These are phyloP conservation scores for Phytophthora europaea DNA, from an alignment of 352 stramenopile species.

Conservation along the genomic window DNA sequence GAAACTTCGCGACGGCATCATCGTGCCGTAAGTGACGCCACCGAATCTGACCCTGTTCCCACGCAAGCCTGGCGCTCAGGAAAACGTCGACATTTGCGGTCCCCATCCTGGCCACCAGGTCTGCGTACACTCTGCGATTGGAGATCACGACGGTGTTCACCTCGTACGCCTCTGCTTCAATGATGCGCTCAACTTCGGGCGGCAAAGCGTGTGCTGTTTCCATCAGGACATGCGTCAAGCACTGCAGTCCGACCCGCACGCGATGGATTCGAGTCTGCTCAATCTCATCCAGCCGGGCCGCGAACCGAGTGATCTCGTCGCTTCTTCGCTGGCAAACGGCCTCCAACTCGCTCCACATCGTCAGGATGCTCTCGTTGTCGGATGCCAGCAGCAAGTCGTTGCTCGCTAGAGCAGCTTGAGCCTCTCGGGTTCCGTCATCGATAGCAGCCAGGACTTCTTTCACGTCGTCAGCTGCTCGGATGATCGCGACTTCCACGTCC, in stretches of 20 bases:
- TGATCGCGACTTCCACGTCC: constrained; percentile 64
- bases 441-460: constrained; percentile 61
- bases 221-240: constrained; percentile 68
- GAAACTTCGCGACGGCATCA: constrained; percentile 74
- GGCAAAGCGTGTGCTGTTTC: constrained; percentile 71
- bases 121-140: constrained; percentile 80
- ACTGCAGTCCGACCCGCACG: constrained; percentile 49
- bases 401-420: constrained; percentile 31
- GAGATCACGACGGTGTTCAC: constrained; percentile 86
- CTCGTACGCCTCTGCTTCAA: constrained; percentile 80
- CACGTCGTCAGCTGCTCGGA: constrained; percentile 60
- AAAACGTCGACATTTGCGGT: constrained; percentile 78
- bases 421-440: constrained; percentile 40
- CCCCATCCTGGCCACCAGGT: constrained; percentile 73
- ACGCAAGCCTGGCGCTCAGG: constrained; percentile 60
- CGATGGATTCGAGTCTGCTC: constrained; percentile 58
- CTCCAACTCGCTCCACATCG: constrained; percentile 56
- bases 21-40: constrained; percentile 87
- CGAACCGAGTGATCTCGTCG: constrained; percentile 50
- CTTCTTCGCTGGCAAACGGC: constrained; percentile 57
- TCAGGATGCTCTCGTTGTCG: constrained; percentile 45
- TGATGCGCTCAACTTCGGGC: constrained; percentile 76
- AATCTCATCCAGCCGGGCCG: constrained; percentile 56
- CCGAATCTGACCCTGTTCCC: constrained; percentile 62
- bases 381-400: constrained; percentile 52